These are phyloP conservation scores for Psilocybe sp. DNA, from an alignment of 768 basidiomycete species.

Conservation along the genomic window DNA sequence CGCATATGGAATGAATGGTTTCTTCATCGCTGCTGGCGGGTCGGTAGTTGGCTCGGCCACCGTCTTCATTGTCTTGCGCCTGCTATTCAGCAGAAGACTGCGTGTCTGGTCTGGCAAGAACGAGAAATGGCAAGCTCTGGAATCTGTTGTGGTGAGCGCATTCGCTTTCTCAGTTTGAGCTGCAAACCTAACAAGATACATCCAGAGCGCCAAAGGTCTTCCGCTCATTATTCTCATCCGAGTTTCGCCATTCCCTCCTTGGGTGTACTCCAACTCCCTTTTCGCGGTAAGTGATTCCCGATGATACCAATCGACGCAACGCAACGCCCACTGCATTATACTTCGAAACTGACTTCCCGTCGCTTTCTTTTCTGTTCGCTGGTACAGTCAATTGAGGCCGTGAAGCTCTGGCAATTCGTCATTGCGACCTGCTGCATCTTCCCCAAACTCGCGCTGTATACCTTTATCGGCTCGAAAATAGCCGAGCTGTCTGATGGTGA, in stretches of 20 bases:
- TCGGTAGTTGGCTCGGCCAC: slow-evolving; percentile 64
- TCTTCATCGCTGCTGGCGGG: slow-evolving; percentile 57
- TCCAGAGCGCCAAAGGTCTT: slow-evolving; percentile 68
- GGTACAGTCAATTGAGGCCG: slow-evolving; percentile 70
- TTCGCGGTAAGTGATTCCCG: slow-evolving; percentile 56
- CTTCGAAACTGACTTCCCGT: too few species aligned
- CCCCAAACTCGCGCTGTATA: slow-evolving; percentile 70
- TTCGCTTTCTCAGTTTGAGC: not conserved
- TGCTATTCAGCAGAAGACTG: slow-evolving; percentile 53
- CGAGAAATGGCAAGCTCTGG: slow-evolving; percentile 75
- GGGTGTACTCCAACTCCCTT: slow-evolving; percentile 82
- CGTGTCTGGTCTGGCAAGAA: slow-evolving; percentile 59
- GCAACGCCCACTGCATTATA: too few species aligned
- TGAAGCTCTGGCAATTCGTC: slow-evolving; percentile 73
- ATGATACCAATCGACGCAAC: too few species aligned
- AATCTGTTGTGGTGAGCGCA: slow-evolving; percentile 65
- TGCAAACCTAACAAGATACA: not conserved
- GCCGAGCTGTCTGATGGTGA: slow-evolving; percentile 75
- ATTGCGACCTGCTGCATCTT: slow-evolving; percentile 68
- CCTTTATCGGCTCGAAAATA: slow-evolving; percentile 77
- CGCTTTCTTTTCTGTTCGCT: too few species aligned
- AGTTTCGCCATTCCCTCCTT: slow-evolving; percentile 80
- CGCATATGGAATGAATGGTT: slow-evolving; percentile 79
- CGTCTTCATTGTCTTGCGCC: slow-evolving; percentile 59
- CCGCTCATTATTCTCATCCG: slow-evolving; percentile 82